Base-by-base conservation (phyloP, 2,329 filamentous ascomycete genomes). In the Trichoderma atrobrunneum region DNA sequence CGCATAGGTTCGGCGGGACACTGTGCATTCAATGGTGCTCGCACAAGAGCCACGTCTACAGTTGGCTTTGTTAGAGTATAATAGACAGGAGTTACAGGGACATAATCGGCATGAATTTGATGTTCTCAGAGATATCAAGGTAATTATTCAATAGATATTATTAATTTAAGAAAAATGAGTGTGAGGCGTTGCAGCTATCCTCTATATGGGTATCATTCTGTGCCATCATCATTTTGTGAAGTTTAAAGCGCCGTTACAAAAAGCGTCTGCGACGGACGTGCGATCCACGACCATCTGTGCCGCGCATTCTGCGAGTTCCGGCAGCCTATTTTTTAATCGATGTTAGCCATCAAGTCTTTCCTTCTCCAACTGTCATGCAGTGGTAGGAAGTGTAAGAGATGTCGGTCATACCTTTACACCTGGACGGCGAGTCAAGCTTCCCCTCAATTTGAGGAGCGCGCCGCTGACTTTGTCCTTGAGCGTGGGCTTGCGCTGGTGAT, bases 401-500 rank as follows among this genome's bases (percentile, higher is more conserved):
- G 24, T 28, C 16, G 16, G 24, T 43, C 65, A 48, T 81, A 89
- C 89, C 90, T 95, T 95, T 75, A 92, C 82, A 28, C 90, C 93
- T 3, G 92, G 91, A 54, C 89, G 86, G 62, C 88, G 82, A 1
- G 91, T 94, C 72, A 95, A 79, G 69, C 85, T 88, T 8, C 93
- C 93, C 81, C 89, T 90, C 74, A 95, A 81, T 84, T 88, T 93
- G 83, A 93, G 85, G 80, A 95, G 84, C 0, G 92, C 92, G 21
- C 93, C 93, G 64, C 88, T 90, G 76, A 95, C 87, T 82, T 95
- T 95, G 83, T 95, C 93, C 61, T 91, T 91, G 75, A 95, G 84
- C 51, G 86, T 88, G 3, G 89, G 86, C 77, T 90, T 89, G 78
- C 92, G 89, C 79, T 89, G 88, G 69, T 93, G 91, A 79, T 92